Percentiles rank a stretch among this genome's conserved stretches.
Conservation (phyloP, 345 rosid species). For the Eucalyptus curtisii region DNA sequence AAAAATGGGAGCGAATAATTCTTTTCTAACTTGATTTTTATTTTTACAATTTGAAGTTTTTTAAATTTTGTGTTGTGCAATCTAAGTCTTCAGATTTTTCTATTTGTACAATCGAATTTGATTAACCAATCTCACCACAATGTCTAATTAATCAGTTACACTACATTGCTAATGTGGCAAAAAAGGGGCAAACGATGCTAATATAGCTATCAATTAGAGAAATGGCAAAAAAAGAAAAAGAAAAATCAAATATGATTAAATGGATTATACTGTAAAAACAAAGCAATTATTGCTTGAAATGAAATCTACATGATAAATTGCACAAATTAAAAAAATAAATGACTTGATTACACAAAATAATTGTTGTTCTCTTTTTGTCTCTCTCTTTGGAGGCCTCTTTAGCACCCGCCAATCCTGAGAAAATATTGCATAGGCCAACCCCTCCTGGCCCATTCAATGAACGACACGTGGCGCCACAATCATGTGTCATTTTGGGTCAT, state of each 20-base stretch:
- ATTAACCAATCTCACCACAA: background rate
- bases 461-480: background rate
- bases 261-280: background rate
- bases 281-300: background rate
- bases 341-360: no score
- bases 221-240: background rate
- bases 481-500: background rate
- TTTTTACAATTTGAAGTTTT: background rate
- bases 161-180: background rate
- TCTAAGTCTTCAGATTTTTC: background rate
- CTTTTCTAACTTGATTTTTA: background rate
- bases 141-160: background rate
- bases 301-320: background rate
- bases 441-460: background rate
- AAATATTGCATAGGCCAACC: background rate
- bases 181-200: accelerated
- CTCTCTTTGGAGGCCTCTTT: background rate
- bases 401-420: background rate
- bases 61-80: background rate
- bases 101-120: background rate
- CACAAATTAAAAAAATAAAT: background rate
- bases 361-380: background rate
- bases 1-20: background rate
- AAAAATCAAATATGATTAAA: background rate
- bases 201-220: background rate